Conservation (phyloP, 176 grass and related monocot species). For the Triticum dicoccoides region DNA sequence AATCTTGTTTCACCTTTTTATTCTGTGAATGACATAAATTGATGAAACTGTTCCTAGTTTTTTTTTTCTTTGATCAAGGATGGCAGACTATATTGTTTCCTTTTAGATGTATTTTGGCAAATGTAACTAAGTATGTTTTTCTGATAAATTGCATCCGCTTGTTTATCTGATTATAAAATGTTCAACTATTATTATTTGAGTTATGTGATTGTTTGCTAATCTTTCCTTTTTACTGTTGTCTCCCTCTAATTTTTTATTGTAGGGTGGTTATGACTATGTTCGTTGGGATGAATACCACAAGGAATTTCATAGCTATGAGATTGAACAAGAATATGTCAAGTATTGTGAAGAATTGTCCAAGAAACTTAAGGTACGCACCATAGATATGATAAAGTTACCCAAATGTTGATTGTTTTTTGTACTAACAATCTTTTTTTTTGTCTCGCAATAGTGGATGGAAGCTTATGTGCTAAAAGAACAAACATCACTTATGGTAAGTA, state of each 20-base stretch:
- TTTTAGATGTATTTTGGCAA: not conserved
- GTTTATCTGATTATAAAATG: too few species aligned
- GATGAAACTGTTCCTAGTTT: not conserved
- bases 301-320: too few species aligned
- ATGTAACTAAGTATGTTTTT: too few species aligned
- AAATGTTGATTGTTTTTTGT: too few species aligned
- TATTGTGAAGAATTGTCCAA: not conserved
- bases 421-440: not conserved
- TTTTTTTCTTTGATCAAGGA: too few species aligned
- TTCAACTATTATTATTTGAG: too few species aligned
- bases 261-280: not conserved
- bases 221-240: too few species aligned
- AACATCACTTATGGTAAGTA: not conserved
- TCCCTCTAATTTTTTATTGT: not conserved
- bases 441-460: conserved; percentile 12
- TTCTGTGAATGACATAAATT: not conserved
- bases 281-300: too few species aligned
- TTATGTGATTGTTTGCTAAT: too few species aligned
- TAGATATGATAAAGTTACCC: too few species aligned
- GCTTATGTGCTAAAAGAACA: not conserved
- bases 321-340: not conserved
- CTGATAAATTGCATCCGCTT: too few species aligned
- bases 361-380: not conserved
- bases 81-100: too few species aligned
- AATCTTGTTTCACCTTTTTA: not conserved